phyloP scores from a whole-genome alignment of 2,329 filamentous ascomycete species.

The Tolypocladium endophyticum region DNA sequence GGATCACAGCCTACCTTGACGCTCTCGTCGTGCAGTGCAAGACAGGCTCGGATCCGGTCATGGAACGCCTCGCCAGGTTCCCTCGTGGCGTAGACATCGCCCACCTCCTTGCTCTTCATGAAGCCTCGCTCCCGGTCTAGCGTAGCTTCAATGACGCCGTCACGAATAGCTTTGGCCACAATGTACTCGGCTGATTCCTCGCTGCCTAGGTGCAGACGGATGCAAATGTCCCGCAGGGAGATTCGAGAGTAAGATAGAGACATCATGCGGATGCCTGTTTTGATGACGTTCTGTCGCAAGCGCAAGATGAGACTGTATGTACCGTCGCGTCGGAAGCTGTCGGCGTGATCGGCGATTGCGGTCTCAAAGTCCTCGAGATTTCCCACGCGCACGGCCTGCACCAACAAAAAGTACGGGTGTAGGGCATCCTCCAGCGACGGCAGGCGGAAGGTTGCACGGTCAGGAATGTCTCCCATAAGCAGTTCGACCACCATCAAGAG shows the following conservation, averaged over 20 bases:
- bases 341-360: conserved; percentile 69
- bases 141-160: conserved; percentile 93
- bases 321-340: conserved; percentile 82
- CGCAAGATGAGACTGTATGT: conserved; percentile 94
- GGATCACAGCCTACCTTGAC: conserved; percentile 59
- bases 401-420: conserved; percentile 85
- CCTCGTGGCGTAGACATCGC: conserved; percentile 89
- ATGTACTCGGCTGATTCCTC: conserved; percentile 99
- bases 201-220: conserved; percentile 82
- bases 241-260: conserved; percentile 96
- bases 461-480: conserved; percentile 96
- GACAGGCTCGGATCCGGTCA: conserved; percentile 84
- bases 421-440: conserved; percentile 77
- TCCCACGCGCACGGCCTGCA: conserved; percentile 92
- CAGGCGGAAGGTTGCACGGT: conserved; percentile 87
- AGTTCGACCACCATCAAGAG: conserved; percentile 93
- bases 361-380: conserved; percentile 90
- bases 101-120: conserved; percentile 97
- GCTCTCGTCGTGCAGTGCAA: conserved; percentile 91
- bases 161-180: conserved; percentile 94
- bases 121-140: conserved; percentile 90
- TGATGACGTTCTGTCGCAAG: conserved; percentile 96
- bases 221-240: conserved; percentile 92
- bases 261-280: conserved; percentile 98
- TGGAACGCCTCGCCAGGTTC: conserved; percentile 97